Base-by-base conservation (phyloP, 2,329 filamentous ascomycete species). In the Gyromitra esculenta region DNA sequence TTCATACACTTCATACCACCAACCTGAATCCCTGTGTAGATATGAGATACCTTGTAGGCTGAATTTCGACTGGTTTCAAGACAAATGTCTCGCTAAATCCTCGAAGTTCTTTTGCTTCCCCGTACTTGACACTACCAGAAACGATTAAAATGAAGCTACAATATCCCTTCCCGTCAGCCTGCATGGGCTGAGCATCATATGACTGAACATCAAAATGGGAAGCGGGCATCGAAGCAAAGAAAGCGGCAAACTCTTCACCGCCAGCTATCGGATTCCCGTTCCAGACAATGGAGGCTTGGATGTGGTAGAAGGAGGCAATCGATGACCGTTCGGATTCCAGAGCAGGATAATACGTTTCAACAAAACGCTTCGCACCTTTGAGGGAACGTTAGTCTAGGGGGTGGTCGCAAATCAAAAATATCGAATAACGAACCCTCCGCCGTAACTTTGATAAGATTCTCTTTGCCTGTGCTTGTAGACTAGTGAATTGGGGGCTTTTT, bases 51-150 rank as follows among this genome's bases (percentile, higher is more conserved):
- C 77, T 79, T 2, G 73, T 74, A 4, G 77, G 76, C 15, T 76
- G 63, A 21, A 75, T 70, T 13, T 68, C 62, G 60, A 78, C 77
- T 11, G 94, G 93, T 48, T 95, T 91, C 70, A 97, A 85, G 31
- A 96, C 88, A 82, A 97, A 91, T 0, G 88, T 91, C 83, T 97
- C 94, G 81, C 89, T 91, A 83, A 97, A 97, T 45, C 89, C 89
- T 79, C 89, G 89, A 82, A 89, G 87, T 13, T 87, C 87, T 13
- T 88, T 88, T 79, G 87, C 87, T 75, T 89, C 88, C 63, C 90
- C 90, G 81, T 92, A 91, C 79, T 89, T 87, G 48, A 96, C 89
- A 77, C 86, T 88, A 4, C 93, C 93, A 81, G 89, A 91, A 67
- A 93, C 89, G 75, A 90, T 87, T n/a, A 96, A 88, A 45, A 91